phyloP scores from a whole-genome alignment of 2,329 filamentous ascomycete species.

The Pseudogymnoascus sp. region DNA sequence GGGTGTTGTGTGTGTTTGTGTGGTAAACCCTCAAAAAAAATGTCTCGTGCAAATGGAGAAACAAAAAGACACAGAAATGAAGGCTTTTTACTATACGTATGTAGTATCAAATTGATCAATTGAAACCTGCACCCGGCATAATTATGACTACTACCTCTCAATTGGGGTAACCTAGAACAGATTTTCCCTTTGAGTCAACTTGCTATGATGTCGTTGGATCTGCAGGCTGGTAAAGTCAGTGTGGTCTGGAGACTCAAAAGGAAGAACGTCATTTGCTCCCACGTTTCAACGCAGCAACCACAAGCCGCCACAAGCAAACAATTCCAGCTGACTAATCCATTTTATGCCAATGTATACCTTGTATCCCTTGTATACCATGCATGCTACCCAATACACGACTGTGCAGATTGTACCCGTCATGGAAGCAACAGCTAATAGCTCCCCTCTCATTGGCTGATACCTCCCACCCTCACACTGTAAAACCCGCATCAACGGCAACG shows the following conservation, averaged over 20 bases:
- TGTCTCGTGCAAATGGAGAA: constrained; percentile 5
- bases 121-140: not conserved
- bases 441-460: not conserved
- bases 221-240: not conserved
- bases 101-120: not conserved
- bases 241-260: not conserved
- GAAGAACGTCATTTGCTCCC: constrained; percentile 6
- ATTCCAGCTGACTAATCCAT: not conserved
- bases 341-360: not conserved
- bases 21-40: constrained; percentile 1
- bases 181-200: not conserved
- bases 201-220: constrained; percentile 4
- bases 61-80: not conserved
- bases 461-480: not conserved
- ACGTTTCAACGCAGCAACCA: not conserved
- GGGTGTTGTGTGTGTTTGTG: not conserved
- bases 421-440: constrained; percentile 5
- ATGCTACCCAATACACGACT: not conserved
- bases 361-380: not conserved
- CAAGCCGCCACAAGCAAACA: not conserved
- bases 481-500: constrained; percentile 11
- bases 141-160: not conserved
- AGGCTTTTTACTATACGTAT: not conserved
- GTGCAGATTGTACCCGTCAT: constrained; percentile 6
- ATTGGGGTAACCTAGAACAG: not conserved